Base-by-base conservation (phyloP, 352 stramenopile genomes). In the Pythium rhizo-oryzae region DNA sequence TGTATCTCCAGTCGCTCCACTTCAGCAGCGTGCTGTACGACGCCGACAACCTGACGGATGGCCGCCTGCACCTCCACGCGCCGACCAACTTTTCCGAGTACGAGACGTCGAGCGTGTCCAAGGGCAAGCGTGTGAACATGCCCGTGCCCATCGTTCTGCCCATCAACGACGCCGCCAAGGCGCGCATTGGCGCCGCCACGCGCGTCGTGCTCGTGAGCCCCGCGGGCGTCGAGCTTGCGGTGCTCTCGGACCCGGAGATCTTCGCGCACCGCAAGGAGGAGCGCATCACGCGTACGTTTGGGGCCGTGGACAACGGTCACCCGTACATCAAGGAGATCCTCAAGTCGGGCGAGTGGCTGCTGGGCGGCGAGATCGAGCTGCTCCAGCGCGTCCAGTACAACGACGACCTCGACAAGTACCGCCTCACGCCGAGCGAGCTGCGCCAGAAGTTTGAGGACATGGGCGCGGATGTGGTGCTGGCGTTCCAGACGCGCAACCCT, bases 401-500 rank as follows among this genome's bases (percentile, higher is more conserved):
- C 76, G 97, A 99, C 70, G 97, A 97, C 30, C 75, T 99, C 37
- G 97, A 99, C 76, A 68, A 98, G 75, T 99, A 97, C 80, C 92
- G 97, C 33, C 85, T 99, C 58, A 99, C 97, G 13, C 92, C 94
- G 2, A 90, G 65, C 4, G 97, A 99, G 67, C 74, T 99, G 39
- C 92, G 96, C 58, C 80, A 90, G 37, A 89, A 97, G 70, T 99
- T 99, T 71, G 84, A 98, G 41, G 79, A 90, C 11, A 97, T 99
- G 82, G 85, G 91, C 41, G 97, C 97, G 0, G 97, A 99, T 76
- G 97, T 98, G 2, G 96, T 99, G 30, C 97, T 99, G 50, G 97
- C 97, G 25, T 99, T 99, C 77, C 97, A 99, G 80, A 99, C 97
- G 21, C 82, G 97, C 54, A 99, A 99, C 75, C 97, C 97, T 37